phyloP scores from a whole-genome alignment of 345 rosid species.

The Kandelia obovata region DNA sequence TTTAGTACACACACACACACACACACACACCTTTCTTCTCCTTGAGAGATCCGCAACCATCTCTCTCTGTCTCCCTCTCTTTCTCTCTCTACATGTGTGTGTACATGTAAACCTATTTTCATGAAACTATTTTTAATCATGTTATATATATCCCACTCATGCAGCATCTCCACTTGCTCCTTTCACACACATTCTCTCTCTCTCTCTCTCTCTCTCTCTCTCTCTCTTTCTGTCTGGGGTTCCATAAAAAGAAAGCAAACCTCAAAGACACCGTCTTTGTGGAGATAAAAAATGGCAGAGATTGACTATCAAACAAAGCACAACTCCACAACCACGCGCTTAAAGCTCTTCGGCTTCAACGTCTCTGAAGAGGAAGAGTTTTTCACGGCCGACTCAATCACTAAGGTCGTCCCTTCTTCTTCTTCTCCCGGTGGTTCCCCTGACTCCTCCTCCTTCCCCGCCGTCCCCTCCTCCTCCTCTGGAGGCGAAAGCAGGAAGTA shows the following conservation, averaged over 20 bases:
- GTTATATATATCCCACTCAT: constrained; percentile 39
- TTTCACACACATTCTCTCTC: not conserved
- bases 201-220: constrained; percentile 11
- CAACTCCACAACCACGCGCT: constrained; percentile 34
- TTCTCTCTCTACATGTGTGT: not conserved
- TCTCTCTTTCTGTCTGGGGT: constrained; percentile 3
- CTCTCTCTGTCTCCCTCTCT: constrained; percentile 19
- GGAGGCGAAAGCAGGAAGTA: constrained; percentile 43
- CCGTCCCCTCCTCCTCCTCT: not conserved
- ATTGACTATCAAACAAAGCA: constrained; percentile 42
- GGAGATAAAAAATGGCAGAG: constrained; percentile 41
- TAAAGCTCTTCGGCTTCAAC: constrained; percentile 85
- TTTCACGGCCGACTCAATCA: constrained; percentile 5
- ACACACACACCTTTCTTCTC: constrained; percentile 16
- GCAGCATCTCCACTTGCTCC: constrained; percentile 29
- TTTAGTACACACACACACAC: constrained; percentile 25
- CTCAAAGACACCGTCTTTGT: not conserved
- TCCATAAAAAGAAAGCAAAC: not conserved
- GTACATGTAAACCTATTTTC: too few species aligned
- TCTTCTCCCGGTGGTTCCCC: constrained; percentile 9
- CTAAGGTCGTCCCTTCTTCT: not conserved
- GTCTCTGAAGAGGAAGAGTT: constrained; percentile 57
- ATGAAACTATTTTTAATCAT: constrained; percentile 18
- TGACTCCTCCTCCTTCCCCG: not conserved
- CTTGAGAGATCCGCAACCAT: constrained; percentile 63